These are phyloP conservation scores for Trichoderma sp. DNA, from an alignment of 2,329 filamentous ascomycete genomes.

Conservation along the genomic window DNA sequence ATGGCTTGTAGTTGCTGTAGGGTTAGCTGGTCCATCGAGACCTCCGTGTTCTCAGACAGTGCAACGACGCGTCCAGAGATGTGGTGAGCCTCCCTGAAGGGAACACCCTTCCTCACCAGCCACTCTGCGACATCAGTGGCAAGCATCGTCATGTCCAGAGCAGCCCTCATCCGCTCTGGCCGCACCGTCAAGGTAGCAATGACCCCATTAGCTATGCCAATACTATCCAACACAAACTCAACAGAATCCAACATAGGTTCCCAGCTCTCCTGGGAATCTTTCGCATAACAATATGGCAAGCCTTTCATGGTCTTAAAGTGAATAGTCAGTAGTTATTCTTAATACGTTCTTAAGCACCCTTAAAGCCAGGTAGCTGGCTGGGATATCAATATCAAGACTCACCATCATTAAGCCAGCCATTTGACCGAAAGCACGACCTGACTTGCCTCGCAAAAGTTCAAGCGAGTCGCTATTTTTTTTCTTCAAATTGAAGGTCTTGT, in stretches of 20 bases:
- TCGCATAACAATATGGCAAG: slow-evolving; percentile 84
- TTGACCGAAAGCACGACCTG: slow-evolving; percentile 75
- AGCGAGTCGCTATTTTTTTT: slow-evolving; percentile 70
- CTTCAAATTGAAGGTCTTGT: too few species aligned
- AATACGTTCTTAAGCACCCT: not conserved
- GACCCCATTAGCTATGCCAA: slow-evolving; percentile 82
- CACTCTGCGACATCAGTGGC: slow-evolving; percentile 71
- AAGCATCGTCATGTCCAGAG: slow-evolving; percentile 82
- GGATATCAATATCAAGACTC: slow-evolving; percentile 30
- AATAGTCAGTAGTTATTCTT: not conserved
- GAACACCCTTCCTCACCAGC: slow-evolving; percentile 67
- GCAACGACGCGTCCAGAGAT: slow-evolving; percentile 68
- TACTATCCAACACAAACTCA: slow-evolving; percentile 78
- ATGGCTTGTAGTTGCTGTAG: slow-evolving; percentile 67
- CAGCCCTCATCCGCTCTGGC: slow-evolving; percentile 76
- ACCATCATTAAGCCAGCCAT: slow-evolving; percentile 78
- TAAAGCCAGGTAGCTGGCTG: not conserved
- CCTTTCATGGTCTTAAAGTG: slow-evolving; percentile 50
- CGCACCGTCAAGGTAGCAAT: slow-evolving; percentile 71
- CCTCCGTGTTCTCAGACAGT: slow-evolving; percentile 46
- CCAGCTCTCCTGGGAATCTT: slow-evolving; percentile 84
- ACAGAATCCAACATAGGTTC: slow-evolving; percentile 85
- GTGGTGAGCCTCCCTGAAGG: slow-evolving; percentile 80
- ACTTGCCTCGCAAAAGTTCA: slow-evolving; percentile 72
- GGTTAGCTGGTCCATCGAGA: slow-evolving; percentile 71